phyloP scores from a whole-genome alignment of 371 early-diverging fungal species.

The Paraphysoderma sedebokerense region DNA sequence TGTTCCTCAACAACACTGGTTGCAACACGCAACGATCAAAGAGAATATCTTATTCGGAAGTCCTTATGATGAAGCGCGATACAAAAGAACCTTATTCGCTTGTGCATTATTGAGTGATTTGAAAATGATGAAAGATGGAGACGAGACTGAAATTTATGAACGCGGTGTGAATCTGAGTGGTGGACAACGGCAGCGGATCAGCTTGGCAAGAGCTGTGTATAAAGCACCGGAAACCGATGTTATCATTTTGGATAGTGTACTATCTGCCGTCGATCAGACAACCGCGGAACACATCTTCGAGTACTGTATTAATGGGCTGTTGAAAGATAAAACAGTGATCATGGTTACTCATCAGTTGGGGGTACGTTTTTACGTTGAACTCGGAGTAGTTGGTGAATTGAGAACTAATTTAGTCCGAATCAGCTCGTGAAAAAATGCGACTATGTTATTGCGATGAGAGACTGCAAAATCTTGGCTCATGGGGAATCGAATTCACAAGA shows the following conservation, averaged over 20 bases:
- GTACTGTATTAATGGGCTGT: slow-evolving; percentile 55
- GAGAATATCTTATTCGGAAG: slow-evolving; percentile 69
- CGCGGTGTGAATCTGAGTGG: slow-evolving; percentile 38
- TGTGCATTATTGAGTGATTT: slow-evolving; percentile 62
- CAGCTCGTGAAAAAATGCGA: neutral
- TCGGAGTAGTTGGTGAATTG: too few species aligned
- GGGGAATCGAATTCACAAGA: slow-evolving; percentile 1
- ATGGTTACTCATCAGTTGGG: slow-evolving; percentile 51
- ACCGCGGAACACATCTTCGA: slow-evolving; percentile 72
- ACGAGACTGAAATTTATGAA: slow-evolving; percentile 48
- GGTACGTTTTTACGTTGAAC: too few species aligned
- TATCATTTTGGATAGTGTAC: neutral
- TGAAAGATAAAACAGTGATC: slow-evolving; percentile 30
- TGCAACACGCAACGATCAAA: slow-evolving; percentile 48
- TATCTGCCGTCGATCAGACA: slow-evolving; percentile 59
- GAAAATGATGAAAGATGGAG: slow-evolving; percentile 48
- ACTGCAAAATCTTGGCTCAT: slow-evolving; percentile 27
- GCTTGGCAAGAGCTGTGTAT: slow-evolving; percentile 61
- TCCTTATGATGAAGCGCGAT: slow-evolving; percentile 41
- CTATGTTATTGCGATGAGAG: neutral
- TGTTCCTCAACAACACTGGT: neutral
- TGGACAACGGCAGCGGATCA: slow-evolving; percentile 43
- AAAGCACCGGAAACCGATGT: slow-evolving; percentile 9
- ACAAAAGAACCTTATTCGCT: slow-evolving; percentile 23
- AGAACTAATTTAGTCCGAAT: too few species aligned